Conservation (phyloP, 768 basidiomycete species). For the Scleroderma citrinum region DNA sequence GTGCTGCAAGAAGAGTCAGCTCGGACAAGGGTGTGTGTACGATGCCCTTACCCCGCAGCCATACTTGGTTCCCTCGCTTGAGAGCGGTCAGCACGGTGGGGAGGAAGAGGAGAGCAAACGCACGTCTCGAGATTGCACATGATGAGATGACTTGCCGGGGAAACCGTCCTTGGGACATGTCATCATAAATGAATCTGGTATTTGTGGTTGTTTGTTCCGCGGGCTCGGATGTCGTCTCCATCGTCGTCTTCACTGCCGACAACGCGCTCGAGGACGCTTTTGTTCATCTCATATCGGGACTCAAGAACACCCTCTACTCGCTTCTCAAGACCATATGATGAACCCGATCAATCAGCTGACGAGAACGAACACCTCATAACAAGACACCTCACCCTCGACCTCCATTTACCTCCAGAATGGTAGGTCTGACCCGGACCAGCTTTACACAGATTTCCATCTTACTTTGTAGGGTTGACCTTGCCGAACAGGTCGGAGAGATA, state of each 20-base stretch:
- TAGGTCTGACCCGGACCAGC: conserved; percentile 25
- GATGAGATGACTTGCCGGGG: conserved; percentile 4
- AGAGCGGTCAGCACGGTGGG: conserved; percentile 5
- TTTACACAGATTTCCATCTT: conserved; percentile 10
- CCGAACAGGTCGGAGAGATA: conserved; percentile 83
- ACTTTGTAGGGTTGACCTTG: conserved; percentile 75
- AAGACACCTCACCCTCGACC: conserved; percentile 46
- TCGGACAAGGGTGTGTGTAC: no score
- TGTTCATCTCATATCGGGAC: conserved; percentile 92
- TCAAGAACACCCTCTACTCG: conserved; percentile 47
- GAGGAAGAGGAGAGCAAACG: conserved; percentile 10
- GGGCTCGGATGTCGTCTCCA: conserved; percentile 29
- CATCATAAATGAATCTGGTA: no score
- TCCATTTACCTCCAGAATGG: conserved; percentile 83
- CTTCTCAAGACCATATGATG: conserved; percentile 42
- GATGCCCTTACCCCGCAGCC: conserved; percentile 62
- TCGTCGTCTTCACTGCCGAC: conserved; percentile 36
- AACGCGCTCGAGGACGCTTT: conserved; percentile 82
- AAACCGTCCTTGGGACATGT: no score
- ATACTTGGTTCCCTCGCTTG: conserved; percentile 67
- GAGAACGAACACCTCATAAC: conserved; percentile 65
- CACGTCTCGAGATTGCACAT: conserved; percentile 60
- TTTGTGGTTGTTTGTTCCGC: background rate
- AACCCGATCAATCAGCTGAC: conserved; percentile 39
- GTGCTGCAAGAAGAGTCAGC: conserved; percentile 38